Evolutionary conservation across 208 protist species (phyloP), one percentile per base, ranked within the genome.

Genomic region (Leishmania tarentolae): DNA sequence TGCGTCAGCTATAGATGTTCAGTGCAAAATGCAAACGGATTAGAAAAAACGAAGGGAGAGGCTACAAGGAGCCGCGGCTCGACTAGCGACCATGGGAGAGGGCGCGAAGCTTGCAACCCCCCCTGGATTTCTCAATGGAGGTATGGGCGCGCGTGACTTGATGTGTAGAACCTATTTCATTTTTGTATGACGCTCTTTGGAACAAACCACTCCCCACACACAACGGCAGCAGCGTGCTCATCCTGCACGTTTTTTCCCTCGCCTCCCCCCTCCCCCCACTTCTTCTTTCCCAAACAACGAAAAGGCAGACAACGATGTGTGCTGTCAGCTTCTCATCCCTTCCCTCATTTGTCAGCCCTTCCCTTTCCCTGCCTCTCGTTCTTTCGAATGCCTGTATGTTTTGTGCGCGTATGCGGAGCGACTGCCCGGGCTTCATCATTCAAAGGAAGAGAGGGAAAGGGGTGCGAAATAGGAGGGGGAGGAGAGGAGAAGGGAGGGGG

Each of bases 181-280:
- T 44, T 46, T 19, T 66, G 19, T 66, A 77, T 77, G 74, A 77
- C n/a, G 70, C 70, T 52, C 31, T 59, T n/a, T 77, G 40, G 74
- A 66, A 52, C 15, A 66, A 77, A 66, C 74, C 74, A 59, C 6
- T 24, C n/a, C 19, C 21, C 28, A 24, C 5, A n/a, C 35, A 68
- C 61, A 53, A 53, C 50, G 50, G 31, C 8, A 68, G 19, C 31
- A 42, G 61, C 3, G 61, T 8, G 61, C 31, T 31, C 9, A 17
- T 0, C 70, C 44, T 47, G 44, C 42, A 31, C 17, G 68, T 50
- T 19, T 42, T 19, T 19, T 66, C 28, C 59, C 21, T 35, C 57
- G 57, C 61, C 15, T 11, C 63, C 17, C 63, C 59, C 59, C n/a
- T 66, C 61, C 15, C 31, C 63, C 17, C 63, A 6, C 59, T 28